phyloP scores from a whole-genome alignment of 2,329 filamentous ascomycete species.

The Fusarium napiforme region DNA sequence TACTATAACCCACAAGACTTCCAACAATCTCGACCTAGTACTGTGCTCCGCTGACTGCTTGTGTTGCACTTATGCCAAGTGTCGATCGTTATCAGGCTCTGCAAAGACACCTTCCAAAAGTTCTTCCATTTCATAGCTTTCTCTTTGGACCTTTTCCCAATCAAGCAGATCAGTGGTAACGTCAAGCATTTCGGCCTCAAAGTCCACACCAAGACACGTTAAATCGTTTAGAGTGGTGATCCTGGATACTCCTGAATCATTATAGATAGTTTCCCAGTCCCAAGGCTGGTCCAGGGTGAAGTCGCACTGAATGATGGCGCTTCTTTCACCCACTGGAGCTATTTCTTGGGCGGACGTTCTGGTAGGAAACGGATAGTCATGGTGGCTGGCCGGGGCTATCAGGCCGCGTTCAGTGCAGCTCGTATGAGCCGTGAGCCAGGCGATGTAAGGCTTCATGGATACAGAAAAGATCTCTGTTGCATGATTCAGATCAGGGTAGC shows the following conservation, averaged over 20 bases:
- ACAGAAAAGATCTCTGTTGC: accelerated
- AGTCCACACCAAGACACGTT: accelerated
- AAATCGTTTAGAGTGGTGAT: accelerated
- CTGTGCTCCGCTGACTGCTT: accelerated
- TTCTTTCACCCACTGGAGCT: accelerated
- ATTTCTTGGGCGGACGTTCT: accelerated
- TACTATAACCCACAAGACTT: too few relatives aligned
- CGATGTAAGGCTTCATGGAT: accelerated
- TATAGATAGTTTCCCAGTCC: accelerated
- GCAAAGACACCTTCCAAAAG: accelerated
- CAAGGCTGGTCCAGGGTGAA: neutral
- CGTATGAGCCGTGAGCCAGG: neutral
- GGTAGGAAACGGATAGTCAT: accelerated
- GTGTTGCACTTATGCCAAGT: accelerated
- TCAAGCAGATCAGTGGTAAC: accelerated
- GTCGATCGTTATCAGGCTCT: accelerated
- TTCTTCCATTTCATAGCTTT: neutral
- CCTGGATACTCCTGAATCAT: accelerated
- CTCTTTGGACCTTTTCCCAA: accelerated
- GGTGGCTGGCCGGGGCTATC: accelerated
- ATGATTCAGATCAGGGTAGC: accelerated
- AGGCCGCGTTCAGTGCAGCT: accelerated
- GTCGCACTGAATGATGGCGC: accelerated
- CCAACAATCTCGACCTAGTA: neutral
- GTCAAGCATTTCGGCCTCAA: accelerated